phyloP scores from a whole-genome alignment of 192 early-diverging fungal species.

The Coemansia aciculifera region DNA sequence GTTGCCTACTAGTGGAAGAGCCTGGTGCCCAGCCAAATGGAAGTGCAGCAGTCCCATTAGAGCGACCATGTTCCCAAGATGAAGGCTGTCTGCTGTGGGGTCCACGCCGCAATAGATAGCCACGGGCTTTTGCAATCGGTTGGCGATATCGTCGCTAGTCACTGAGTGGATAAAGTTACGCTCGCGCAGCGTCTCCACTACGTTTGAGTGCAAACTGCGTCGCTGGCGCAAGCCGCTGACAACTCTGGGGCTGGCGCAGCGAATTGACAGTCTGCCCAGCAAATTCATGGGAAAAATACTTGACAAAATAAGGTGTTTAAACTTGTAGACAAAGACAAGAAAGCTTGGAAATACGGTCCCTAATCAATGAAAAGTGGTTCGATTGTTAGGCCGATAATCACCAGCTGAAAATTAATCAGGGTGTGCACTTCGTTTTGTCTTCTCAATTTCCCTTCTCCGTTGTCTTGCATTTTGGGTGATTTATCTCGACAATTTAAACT shows the following conservation, averaged over 20 bases:
- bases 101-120: constrained; percentile 90
- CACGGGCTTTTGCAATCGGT: constrained; percentile 7
- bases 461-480: neutral
- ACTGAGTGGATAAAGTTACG: constrained; percentile 59
- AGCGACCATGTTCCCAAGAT: constrained; percentile 87
- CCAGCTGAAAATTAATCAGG: neutral
- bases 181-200: constrained; percentile 44
- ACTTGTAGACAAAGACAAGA: neutral
- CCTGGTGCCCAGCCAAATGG: constrained; percentile 75
- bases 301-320: neutral
- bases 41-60: constrained; percentile 87
- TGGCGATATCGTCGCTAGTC: constrained; percentile 50
- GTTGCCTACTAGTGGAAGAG: constrained; percentile 84
- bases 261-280: neutral
- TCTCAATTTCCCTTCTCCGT: neutral
- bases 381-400: neutral
- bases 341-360: neutral
- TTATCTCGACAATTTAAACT: constrained; percentile 1
- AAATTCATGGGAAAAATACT: neutral
- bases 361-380: neutral
- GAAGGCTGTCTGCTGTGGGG: constrained; percentile 87
- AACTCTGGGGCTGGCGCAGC: neutral
- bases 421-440: neutral
- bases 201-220: constrained; percentile 31
- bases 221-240: neutral